Base-by-base conservation (phyloP, 371 early-diverging fungal species). In the Lichtheimia hyalospora region DNA sequence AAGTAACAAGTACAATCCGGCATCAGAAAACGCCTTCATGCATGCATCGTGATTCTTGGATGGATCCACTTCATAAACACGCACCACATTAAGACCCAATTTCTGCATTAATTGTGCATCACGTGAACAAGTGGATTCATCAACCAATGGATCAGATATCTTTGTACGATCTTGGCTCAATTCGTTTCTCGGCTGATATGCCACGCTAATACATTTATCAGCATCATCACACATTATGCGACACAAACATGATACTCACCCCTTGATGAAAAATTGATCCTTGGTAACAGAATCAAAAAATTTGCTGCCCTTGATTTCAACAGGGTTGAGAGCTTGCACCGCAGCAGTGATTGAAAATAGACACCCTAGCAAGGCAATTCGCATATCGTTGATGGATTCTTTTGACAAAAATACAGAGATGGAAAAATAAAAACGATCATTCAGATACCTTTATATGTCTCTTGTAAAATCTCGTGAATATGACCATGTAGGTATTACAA, bases 31-130 rank as follows among this genome's bases (percentile, higher is more conserved):
- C 5, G 74, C 60, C 60, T 85, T 84, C 93, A 92, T 92, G 67
- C 90, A 90, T 34, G 74, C 79, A 57, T 88, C 87, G 60, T 92
- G 93, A 69, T 87, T 77, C 51, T 74, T 70, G 39, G 60, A 71
- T 20, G 86, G 80, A 59, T 91, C 88, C 3, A 87, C 83, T 69
- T 92, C 87, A 63, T 91, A 92, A 4, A 93, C 92, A 56, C 92
- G 90, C 62, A 93, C 79, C 3, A 85, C 79, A 68, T 93, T 93
- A 48, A 89, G 57, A 7, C 87, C 88, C 46, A 93, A 75, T 15
- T 84, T 82, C 56, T 86, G 83, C 83, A 92, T 86, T 16, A 82
- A 55, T 4, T 73, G 70, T 25, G 89, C 77, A 66, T 92, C 92
- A 24, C 89, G 83, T 61, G 74, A 77, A 71, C 92, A 92, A 23